Percentiles rank a stretch among this genome's conserved stretches.
Conservation (phyloP, 768 basidiomycete genomes). For the Ramaria sp. region DNA sequence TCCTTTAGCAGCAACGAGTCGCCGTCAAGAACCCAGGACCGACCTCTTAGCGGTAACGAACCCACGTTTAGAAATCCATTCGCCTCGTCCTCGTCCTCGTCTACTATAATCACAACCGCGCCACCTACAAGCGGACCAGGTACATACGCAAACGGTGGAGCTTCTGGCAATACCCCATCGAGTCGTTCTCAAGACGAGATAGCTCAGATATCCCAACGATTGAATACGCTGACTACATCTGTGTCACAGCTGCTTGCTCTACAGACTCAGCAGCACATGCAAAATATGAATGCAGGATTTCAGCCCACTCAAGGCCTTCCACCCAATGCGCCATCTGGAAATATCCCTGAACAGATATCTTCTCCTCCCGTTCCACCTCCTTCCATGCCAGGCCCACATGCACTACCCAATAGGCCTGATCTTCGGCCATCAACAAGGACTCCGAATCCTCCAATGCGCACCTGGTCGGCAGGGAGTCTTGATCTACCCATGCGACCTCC, state of each 20-base stretch:
- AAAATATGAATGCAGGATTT: slow-evolving; percentile 24
- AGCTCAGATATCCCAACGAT: slow-evolving; percentile 61
- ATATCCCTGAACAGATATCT: slow-evolving; percentile 32
- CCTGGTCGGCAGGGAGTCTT: slow-evolving; percentile 76
- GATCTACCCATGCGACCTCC: slow-evolving; percentile 58
- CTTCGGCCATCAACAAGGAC: slow-evolving; percentile 43
- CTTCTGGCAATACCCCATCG: slow-evolving; percentile 58
- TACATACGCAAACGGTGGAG: slow-evolving; percentile 51
- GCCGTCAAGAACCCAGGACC: slow-evolving; percentile 11
- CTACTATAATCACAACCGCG: neutral
- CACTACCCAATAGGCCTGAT: slow-evolving; percentile 55
- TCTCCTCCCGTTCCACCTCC: slow-evolving; percentile 19
- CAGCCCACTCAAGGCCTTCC: slow-evolving; percentile 12
- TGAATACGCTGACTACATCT: slow-evolving; percentile 72
- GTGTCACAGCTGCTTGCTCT: slow-evolving; percentile 77
- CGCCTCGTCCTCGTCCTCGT: slow-evolving; percentile 29
- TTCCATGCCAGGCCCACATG: slow-evolving; percentile 31
- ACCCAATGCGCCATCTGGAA: slow-evolving; percentile 23
- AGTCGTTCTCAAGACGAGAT: slow-evolving; percentile 45
- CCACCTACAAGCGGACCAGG: neutral
- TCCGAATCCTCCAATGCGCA: slow-evolving; percentile 63
- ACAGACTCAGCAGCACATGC: slow-evolving; percentile 63
- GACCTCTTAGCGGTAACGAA: slow-evolving; percentile 23
- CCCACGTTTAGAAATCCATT: slow-evolving; percentile 85
- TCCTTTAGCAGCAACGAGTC: slow-evolving; percentile 28